phyloP scores from a whole-genome alignment of 306 rosid genomes.

The Medicago ruthenica region DNA sequence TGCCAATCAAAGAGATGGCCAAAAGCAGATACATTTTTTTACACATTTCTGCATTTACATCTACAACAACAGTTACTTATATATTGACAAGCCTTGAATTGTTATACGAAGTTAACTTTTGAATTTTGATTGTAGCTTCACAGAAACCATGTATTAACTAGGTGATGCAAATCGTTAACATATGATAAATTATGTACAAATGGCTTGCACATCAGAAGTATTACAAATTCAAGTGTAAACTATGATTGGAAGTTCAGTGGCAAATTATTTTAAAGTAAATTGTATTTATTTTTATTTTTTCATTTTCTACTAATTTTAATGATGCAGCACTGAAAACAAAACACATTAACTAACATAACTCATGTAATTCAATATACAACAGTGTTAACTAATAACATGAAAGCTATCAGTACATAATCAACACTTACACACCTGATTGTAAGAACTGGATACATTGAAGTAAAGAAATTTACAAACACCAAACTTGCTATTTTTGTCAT shows the following conservation, averaged over 20 bases:
- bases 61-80: background rate
- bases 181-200: constrained; percentile 18
- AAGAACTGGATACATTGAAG: constrained; percentile 13
- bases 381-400: constrained; percentile 5
- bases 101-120: constrained; percentile 4
- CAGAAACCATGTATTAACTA: constrained; percentile 4
- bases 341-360: constrained; percentile 21
- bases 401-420: constrained; percentile 28
- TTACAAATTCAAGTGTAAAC: constrained; percentile 1
- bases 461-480: constrained; percentile 39
- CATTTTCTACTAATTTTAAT: background rate
- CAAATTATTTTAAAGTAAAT: background rate
- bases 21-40: constrained; percentile 31
- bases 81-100: constrained; percentile 5
- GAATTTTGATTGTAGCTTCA: constrained; percentile 30
- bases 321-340: background rate
- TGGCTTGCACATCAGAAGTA: constrained; percentile 1
- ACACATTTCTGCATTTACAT: constrained; percentile 28
- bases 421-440: background rate
- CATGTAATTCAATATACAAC: background rate
- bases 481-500: background rate
- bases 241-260: background rate
- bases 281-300: background rate
- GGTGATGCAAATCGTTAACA: background rate
- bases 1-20: constrained; percentile 38